Evolutionary conservation across 2,329 filamentous ascomycete genomes (phyloP).

Genomic region (Paramyrothecium sp.): DNA sequence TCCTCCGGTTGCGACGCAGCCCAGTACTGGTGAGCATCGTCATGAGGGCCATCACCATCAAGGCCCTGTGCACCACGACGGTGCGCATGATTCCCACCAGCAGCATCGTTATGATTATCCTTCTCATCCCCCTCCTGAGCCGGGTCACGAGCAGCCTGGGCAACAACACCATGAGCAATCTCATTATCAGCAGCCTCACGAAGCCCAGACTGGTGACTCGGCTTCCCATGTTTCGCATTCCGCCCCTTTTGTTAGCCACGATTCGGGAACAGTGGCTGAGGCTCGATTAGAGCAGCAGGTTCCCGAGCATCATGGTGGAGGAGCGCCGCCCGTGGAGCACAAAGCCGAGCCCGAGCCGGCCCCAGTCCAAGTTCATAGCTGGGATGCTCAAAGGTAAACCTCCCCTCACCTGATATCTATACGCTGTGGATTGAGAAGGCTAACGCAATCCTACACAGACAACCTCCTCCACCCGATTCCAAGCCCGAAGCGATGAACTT

Average conservation of each 20-base stretch:
- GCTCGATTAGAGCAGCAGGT: conserved; percentile 36
- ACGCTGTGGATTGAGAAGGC: not conserved
- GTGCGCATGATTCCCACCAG: not conserved
- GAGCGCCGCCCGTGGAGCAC: conserved; percentile 13
- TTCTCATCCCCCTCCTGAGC: conserved; percentile 10
- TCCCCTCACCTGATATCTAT: not conserved
- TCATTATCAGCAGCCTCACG: conserved; percentile 13
- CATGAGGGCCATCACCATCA: conserved; percentile 15
- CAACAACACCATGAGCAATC: conserved; percentile 16
- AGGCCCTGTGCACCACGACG: not conserved
- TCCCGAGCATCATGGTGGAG: conserved; percentile 12
- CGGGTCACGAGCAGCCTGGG: conserved; percentile 10
- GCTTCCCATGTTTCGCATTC: conserved; percentile 14
- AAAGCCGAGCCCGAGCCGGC: conserved; percentile 16
- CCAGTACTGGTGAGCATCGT: conserved; percentile 18
- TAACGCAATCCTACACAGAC: conserved; percentile 38
- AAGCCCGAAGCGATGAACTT: conserved; percentile 85
- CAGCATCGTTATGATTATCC: conserved; percentile 13
- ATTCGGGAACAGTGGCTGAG: conserved; percentile 49
- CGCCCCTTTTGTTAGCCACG: conserved; percentile 27
- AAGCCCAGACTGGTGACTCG: conserved; percentile 15
- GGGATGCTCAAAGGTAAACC: conserved; percentile 55
- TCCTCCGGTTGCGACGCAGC: conserved; percentile 9
- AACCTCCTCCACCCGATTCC: conserved; percentile 63
- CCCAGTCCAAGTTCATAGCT: conserved; percentile 33